These are phyloP conservation scores for Penicillium sp. DNA, from an alignment of 2,329 filamentous ascomycete genomes.

Conservation along the genomic window DNA sequence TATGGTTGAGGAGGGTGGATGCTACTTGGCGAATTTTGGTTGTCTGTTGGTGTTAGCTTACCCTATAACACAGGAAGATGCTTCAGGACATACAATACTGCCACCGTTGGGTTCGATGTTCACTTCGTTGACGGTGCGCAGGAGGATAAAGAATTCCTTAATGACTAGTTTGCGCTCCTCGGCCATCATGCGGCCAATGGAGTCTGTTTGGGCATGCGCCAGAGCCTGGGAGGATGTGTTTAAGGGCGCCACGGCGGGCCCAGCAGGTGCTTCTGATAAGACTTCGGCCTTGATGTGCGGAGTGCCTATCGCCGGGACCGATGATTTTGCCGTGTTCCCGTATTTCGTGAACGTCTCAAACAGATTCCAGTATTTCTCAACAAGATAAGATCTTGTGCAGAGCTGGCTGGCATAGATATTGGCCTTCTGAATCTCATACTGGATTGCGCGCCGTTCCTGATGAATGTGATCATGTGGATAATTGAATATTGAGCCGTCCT, in stretches of 20 bases:
- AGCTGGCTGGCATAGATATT: conserved; percentile 82
- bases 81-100: conserved; percentile 53
- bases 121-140: conserved; percentile 73
- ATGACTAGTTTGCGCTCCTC: conserved; percentile 77
- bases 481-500: conserved; percentile 19
- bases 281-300: conserved; percentile 20
- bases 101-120: conserved; percentile 73
- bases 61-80: background rate
- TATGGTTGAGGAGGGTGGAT: conserved; percentile 64
- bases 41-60: conserved; percentile 47
- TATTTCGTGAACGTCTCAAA: conserved; percentile 56
- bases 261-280: conserved; percentile 8
- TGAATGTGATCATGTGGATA: conserved; percentile 28
- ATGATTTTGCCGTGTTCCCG: conserved; percentile 17
- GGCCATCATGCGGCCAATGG: conserved; percentile 61
- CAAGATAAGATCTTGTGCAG: conserved; percentile 75
- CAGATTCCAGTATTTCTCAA: conserved; percentile 78
- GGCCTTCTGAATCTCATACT: conserved; percentile 86
- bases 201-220: conserved; percentile 41
- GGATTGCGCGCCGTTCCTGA: conserved; percentile 46
- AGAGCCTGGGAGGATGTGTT: conserved; percentile 27
- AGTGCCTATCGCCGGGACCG: conserved; percentile 6
- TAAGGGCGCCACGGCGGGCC: background rate
- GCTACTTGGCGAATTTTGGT: conserved; percentile 82
- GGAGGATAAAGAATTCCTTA: conserved; percentile 68